phyloP scores from a whole-genome alignment of 768 basidiomycete species.

The Erythrobasidium yunnanense region DNA sequence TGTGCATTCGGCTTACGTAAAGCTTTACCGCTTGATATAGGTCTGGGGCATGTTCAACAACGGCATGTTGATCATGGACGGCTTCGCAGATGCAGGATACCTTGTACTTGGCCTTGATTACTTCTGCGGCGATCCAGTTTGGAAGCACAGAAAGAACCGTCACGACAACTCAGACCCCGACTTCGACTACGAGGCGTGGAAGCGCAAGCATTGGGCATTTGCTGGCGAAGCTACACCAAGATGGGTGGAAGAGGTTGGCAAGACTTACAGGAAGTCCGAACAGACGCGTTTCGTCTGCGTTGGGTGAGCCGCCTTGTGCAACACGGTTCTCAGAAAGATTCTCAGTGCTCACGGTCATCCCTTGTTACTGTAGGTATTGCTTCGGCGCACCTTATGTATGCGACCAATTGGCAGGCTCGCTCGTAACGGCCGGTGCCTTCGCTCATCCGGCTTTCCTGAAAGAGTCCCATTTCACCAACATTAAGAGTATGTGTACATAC shows the following conservation, averaged over 20 bases:
- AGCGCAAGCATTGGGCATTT: not conserved
- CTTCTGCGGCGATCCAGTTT: not conserved
- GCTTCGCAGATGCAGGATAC: slow-evolving; percentile 3
- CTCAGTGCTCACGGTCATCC: not conserved
- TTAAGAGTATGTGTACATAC: not conserved
- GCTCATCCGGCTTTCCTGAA: slow-evolving; percentile 3
- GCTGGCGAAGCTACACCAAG: not conserved
- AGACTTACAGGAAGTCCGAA: not conserved
- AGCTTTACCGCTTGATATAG: no score
- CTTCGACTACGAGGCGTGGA: slow-evolving; percentile 7
- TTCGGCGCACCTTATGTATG: not conserved
- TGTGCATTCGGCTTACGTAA: no score
- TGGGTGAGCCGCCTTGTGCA: not conserved
- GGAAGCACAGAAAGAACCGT: not conserved
- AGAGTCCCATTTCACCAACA: not conserved
- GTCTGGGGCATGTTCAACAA: slow-evolving; percentile 1
- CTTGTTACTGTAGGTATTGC: not conserved
- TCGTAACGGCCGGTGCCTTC: not conserved
- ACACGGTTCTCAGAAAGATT: no score
- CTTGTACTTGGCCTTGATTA: not conserved
- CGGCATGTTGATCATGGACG: slow-evolving; percentile 1
- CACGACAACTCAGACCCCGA: not conserved
- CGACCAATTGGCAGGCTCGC: not conserved
- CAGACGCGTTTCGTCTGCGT: not conserved
- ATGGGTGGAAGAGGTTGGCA: not conserved